Percentiles rank a stretch among this genome's conserved stretches.
These are phyloP conservation scores for Hypoxylon sp. DNA, from an alignment of 2,329 filamentous ascomycete genomes.

Conservation along the genomic window DNA sequence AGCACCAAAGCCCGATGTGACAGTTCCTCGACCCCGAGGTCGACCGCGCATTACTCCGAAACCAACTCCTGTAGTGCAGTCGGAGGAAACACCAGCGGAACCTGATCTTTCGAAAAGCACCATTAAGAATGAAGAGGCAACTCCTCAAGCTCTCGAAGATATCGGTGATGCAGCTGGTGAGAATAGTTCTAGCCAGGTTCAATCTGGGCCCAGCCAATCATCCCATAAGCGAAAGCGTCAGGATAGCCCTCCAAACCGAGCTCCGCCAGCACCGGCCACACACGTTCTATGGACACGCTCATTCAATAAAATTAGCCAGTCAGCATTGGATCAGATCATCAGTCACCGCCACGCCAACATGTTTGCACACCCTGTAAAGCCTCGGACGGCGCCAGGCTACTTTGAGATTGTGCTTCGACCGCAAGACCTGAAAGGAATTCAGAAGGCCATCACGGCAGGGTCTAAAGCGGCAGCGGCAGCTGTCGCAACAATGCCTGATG, in stretches of 20 bases:
- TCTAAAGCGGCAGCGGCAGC: slow-evolving; percentile 69
- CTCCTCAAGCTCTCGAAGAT: slow-evolving; percentile 63
- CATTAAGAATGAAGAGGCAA: slow-evolving; percentile 68
- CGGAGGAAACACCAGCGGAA: slow-evolving; percentile 59
- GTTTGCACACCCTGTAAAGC: slow-evolving; percentile 78
- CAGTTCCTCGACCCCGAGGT: slow-evolving; percentile 38
- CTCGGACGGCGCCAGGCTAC: slow-evolving; percentile 79
- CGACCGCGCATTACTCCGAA: slow-evolving; percentile 51
- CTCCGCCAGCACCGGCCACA: slow-evolving; percentile 62
- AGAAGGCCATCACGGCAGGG: slow-evolving; percentile 77
- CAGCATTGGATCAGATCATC: slow-evolving; percentile 78
- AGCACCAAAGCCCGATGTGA: slow-evolving; percentile 39
- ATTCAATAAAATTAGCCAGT: slow-evolving; percentile 75
- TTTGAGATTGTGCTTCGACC: slow-evolving; percentile 76
- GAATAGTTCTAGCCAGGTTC: slow-evolving; percentile 53
- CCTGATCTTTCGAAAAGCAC: slow-evolving; percentile 50
- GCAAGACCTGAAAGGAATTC: slow-evolving; percentile 80
- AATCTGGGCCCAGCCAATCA: slow-evolving; percentile 48
- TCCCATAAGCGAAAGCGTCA: slow-evolving; percentile 66
- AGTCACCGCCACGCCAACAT: slow-evolving; percentile 82
- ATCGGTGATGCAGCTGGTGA: slow-evolving; percentile 66
- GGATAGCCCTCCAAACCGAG: slow-evolving; percentile 58
- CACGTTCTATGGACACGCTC: slow-evolving; percentile 80
- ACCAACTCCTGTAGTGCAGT: slow-evolving; percentile 48
- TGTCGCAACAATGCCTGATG: slow-evolving; percentile 67